Evolutionary conservation across 192 early-diverging fungal species (phyloP).

Genomic region (Coemansia sp.): DNA sequence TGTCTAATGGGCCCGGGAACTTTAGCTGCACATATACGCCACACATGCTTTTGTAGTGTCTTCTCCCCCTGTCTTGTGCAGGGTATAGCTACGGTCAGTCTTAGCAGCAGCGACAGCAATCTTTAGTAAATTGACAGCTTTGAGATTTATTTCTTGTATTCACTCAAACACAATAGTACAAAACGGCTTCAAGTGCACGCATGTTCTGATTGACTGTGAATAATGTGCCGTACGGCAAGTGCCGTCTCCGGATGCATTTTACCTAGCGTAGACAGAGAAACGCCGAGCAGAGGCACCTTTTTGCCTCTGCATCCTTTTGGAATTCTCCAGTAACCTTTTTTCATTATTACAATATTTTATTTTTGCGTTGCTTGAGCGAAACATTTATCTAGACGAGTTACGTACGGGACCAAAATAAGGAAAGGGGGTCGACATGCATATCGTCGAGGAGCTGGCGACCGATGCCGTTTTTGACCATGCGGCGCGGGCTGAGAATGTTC

Average conservation of each 20-base stretch:
- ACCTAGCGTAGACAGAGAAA: not conserved
- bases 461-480: slow-evolving; percentile 45
- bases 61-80: not conserved
- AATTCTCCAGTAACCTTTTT: not conserved
- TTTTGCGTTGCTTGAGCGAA: not conserved
- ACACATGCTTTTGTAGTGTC: not conserved
- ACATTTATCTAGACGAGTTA: not conserved
- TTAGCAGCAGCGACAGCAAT: slow-evolving; percentile 3
- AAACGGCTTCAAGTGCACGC: not conserved
- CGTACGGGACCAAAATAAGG: not conserved
- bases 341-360: not conserved
- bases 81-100: not conserved
- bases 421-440: slow-evolving; percentile 12
- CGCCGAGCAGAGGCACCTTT: not conserved
- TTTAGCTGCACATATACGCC: not conserved
- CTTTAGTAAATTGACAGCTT: not conserved
- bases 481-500: slow-evolving; percentile 10
- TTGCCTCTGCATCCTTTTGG: not conserved
- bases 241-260: not conserved
- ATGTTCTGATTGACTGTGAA: slow-evolving; percentile 8
- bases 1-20: not conserved
- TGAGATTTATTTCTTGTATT: not conserved
- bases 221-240: slow-evolving; percentile 2
- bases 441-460: slow-evolving; percentile 42
- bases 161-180: not conserved